phyloP scores from a whole-genome alignment of 768 basidiomycete species.

The Mycena olivaceomarginata region DNA sequence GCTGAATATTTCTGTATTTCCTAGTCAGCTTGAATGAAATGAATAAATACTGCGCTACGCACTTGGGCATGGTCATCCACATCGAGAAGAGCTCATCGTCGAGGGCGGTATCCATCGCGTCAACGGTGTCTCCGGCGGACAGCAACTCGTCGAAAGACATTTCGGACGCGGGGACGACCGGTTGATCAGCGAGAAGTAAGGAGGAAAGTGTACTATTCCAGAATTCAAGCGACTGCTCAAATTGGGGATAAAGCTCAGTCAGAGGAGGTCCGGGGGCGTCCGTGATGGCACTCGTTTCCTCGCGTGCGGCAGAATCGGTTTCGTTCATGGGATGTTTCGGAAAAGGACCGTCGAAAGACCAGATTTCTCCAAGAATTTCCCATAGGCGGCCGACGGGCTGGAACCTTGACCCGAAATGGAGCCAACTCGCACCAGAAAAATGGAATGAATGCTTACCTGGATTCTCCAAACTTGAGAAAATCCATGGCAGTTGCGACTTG shows the following conservation, averaged over 20 bases:
- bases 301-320: too few species aligned
- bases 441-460: slow-evolving; percentile 11
- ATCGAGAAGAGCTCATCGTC: background rate
- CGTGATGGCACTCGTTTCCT: too few species aligned
- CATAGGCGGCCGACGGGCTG: slow-evolving; percentile 12
- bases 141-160: slow-evolving; percentile 8
- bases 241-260: background rate
- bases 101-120: background rate
- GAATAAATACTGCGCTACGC: too few species aligned
- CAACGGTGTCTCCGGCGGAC: background rate
- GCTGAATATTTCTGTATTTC: too few species aligned
- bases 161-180: background rate
- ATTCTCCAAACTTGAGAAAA: slow-evolving; percentile 25
- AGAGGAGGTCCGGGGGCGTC: background rate
- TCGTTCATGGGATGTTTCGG: background rate
- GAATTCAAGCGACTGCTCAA: background rate
- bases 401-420: background rate
- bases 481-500: slow-evolving; percentile 19
- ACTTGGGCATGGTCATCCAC: background rate
- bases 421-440: too few species aligned
- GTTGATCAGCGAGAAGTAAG: background rate
- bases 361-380: slow-evolving; percentile 5
- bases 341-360: background rate
- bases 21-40: too few species aligned
- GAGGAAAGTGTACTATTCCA: too few species aligned